Evolutionary conservation across 257 asterid genomes (phyloP), one percentile per base, ranked within the genome.

Genomic region (Leonotis leonurus): DNA sequence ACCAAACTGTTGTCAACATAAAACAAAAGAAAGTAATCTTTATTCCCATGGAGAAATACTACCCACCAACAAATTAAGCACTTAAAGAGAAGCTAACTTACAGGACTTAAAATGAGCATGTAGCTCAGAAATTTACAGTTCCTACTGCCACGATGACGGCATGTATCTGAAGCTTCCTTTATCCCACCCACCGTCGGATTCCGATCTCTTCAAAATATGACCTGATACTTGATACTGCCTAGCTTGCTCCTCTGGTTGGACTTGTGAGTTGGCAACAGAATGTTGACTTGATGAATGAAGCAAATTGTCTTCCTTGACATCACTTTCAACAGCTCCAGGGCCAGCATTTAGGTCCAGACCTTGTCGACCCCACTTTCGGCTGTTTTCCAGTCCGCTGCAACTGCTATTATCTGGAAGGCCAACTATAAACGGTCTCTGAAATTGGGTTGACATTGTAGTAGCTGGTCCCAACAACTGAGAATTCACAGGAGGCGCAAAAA

Each of bases 311-410:
- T 82, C 89, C 71, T 80, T 83, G 60, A 62, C 71, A 35, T 84
- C 97, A 67, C 70, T 71, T 40, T 91, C 97, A 20, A 76, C 55
- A 12, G 73, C 67, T 54, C 95, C 91, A 46, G 94, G 93, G 54
- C 96, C 99, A 0, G 89, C 75, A 81, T 92, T 92, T 22, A 92
- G 92, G 73, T 92, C 98, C 48, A 92, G 73, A 50, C 94, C 95
- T 57, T 76, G 87, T 78, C 77, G 72, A 40, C 74, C 80, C 97
- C 97, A 85, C 65, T 75, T 85, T 65, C 96, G 75, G 73, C 57
- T 78, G 68, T 67, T 79, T 54, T 87, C 94, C 74, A 70, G 12
- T 39, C 73, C 76, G 24, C 82, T 77, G 35, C 69, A 74, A 65
- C 50, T 74, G 74, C 64, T 53, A 69, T 68, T 63, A 17, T 81